Conservation (phyloP, 139 green algal species). For the Chlorella sp. region DNA sequence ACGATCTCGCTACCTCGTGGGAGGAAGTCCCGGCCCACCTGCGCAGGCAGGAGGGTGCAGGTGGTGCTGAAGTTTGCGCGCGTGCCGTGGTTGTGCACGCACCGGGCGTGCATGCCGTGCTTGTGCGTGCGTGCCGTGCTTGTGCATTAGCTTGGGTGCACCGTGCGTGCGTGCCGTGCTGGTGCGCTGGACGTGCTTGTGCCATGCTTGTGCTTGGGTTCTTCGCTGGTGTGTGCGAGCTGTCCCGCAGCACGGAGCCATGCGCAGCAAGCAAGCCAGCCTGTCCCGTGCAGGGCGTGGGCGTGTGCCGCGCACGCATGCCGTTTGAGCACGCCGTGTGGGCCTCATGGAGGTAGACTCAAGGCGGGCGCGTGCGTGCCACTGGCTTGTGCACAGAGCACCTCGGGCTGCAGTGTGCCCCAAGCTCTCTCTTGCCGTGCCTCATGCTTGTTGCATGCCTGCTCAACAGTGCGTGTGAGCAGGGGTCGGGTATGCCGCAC, state of each 20-base stretch:
- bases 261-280: no score
- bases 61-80: not conserved
- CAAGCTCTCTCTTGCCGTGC: not conserved
- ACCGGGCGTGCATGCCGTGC: not conserved
- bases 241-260: not conserved
- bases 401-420: not conserved
- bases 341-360: no score
- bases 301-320: no score
- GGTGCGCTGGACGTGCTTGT: not conserved
- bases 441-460: no score
- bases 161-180: not conserved
- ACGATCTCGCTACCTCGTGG: constrained; percentile 77
- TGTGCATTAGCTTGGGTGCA: no score
- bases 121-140: not conserved
- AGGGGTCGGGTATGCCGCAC: no score
- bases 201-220: constrained; percentile 1
- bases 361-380: no score
- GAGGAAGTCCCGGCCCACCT: constrained; percentile 87
- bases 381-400: no score
- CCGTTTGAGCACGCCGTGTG: no score
- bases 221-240: not conserved
- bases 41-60: constrained; percentile 4
- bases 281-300: no score
- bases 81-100: not conserved
- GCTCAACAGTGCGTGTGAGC: no score